Evolutionary conservation across 2,329 filamentous ascomycete genomes (phyloP), one percentile per base, ranked within the genome.

Genomic region (Aspergillus pseudotamarii): DNA sequence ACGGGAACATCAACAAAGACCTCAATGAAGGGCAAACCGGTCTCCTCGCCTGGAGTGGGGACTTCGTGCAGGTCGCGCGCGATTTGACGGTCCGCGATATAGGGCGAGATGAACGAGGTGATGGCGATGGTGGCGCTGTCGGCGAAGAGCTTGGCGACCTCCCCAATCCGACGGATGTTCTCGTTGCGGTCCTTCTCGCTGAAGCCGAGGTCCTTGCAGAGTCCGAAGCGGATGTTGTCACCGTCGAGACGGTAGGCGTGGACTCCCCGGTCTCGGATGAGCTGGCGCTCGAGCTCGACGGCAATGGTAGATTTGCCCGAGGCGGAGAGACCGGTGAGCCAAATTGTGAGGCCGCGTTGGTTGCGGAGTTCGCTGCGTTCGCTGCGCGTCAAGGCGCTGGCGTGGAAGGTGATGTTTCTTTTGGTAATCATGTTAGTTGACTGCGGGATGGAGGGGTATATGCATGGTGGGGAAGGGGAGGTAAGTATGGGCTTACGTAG

Each of bases 181-280:
- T 99, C 95, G 77, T 94, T 96, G 72, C 95, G 89, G 83, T 97
- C 94, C 76, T 89, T 88, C 76, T 97, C 94, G 68, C 88, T 91
- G 84, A 98, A 99, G 19, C 94, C 94, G 12, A 99, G 87, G 83
- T 98, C 94, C 82, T 96, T 96, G 88, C 98, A 99, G 70, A 99
- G 86, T 19, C 95, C 95, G 83, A 98, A 97, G 65, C 95, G 94
- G 69, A 99, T 91, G 81, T 99, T 99, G 86, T 99, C 95, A 74
- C 94, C 95, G 81, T 99, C 95, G 34, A 99, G 89, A 59, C 95
- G 89, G 86, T 99, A 99, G 64, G 94, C 91, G 61, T 90, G 84
- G 58, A 95, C 83, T 50, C 90, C 91, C 79, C 96, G 93, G 62
- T 74, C 69, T 60, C 66, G 70, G 61, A 99, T 88, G 38, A 99